Evolutionary conservation across 2,329 filamentous ascomycete genomes (phyloP), one percentile per base, ranked within the genome.

Genomic region (Fusarium pseudocircinatum): DNA sequence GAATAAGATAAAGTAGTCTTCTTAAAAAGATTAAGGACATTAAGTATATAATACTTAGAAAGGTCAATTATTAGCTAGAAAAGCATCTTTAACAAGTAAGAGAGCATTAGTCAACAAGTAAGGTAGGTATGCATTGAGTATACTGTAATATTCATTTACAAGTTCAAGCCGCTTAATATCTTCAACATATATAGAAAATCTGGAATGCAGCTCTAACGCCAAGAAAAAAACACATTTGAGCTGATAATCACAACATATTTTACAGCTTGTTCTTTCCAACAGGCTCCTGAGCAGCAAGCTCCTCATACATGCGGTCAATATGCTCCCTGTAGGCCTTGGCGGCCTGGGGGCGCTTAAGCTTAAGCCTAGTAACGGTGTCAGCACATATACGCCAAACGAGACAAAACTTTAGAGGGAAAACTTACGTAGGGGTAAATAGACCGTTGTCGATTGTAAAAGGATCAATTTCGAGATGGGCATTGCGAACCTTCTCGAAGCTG

Each of bases 401-500:
- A 43, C 11, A 36, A 34, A 24, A 20, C 16, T 58, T 22, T 49
- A 26, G 18, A 12, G 39, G 11, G 20, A 18, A 26, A 61, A 90
- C 93, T 90, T 89, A 96, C 93, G 94, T 97, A 28, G 94, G 94
- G 26, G 94, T 96, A 80, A 95, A 84, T 56, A 98, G 87, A 83
- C 97, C 93, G 80, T 99, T 99, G 57, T 97, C 95, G 73, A 98
- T 91, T 2, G 91, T 94, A 78, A 99, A 98, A 4, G 96, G 96
- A 67, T 99, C 96, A 20, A 98, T 77, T 77, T 93, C 91, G 75
- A 99, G 84, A 71, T 92, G 83, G 63, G 92, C 87, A 75, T 92
- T 93, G 81, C 88, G 90, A 52, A 98, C 92, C 73, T 90, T 90
- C 87, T 99, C 96, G 77, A 93, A 98, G 75, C 91, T 94, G 80